Percentiles rank a stretch among this genome's conserved stretches.
Conservation (phyloP, 106 monocot genomes). For the Xerophyta viscosa region DNA sequence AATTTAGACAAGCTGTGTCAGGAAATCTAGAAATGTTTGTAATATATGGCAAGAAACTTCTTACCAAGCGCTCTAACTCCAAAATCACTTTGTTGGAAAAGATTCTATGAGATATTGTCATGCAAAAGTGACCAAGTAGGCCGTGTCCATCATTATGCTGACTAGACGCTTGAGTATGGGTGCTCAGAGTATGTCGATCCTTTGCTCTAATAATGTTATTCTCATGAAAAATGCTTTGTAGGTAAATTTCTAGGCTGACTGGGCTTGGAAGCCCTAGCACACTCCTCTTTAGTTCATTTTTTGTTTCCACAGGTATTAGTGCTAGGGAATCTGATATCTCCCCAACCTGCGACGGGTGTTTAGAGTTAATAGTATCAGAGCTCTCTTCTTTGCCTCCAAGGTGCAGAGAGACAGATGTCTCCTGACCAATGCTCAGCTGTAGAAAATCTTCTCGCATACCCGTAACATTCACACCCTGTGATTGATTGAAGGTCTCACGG, state of each 20-base stretch:
- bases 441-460: slow-evolving; percentile 73
- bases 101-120: slow-evolving; percentile 80
- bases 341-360: slow-evolving; percentile 6
- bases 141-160: slow-evolving; percentile 22
- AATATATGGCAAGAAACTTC: neutral
- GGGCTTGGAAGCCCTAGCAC: slow-evolving; percentile 37
- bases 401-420: slow-evolving; percentile 48
- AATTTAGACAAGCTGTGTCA: neutral
- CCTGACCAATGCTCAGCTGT: slow-evolving; percentile 73
- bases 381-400: slow-evolving; percentile 35
- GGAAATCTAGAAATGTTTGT: neutral
- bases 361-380: slow-evolving; percentile 13
- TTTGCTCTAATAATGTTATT: slow-evolving; percentile 29
- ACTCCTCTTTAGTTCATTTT: slow-evolving; percentile 13
- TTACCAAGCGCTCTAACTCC: slow-evolving; percentile 71
- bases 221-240: slow-evolving; percentile 64
- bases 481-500: slow-evolving; percentile 41
- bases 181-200: slow-evolving; percentile 15
- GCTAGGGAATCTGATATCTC: slow-evolving; percentile 21
- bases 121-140: slow-evolving; percentile 74
- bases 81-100: slow-evolving; percentile 67
- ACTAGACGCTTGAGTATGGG: slow-evolving; percentile 9
- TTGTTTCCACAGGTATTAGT: slow-evolving; percentile 24
- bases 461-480: slow-evolving; percentile 66
- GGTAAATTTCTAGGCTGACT: slow-evolving; percentile 59